phyloP scores from a whole-genome alignment of 2,329 filamentous ascomycete genomes.

The Phialophora verrucosa region DNA sequence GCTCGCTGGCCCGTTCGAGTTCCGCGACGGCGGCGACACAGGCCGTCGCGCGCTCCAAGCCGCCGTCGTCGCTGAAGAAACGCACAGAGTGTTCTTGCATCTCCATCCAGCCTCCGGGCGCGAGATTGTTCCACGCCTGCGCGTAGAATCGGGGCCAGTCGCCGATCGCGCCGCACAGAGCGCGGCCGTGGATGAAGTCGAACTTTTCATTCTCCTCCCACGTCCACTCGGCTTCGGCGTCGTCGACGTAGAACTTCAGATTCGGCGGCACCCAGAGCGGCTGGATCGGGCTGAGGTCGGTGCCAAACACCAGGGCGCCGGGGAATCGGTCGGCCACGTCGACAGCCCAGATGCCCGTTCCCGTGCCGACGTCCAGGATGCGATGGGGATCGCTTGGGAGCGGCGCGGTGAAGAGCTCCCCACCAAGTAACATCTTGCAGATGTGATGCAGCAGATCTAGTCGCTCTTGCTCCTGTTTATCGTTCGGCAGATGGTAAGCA shows the following conservation, averaged over 20 bases:
- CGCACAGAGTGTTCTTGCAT: slow-evolving; percentile 23
- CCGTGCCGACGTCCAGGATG: slow-evolving; percentile 11
- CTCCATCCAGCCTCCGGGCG: slow-evolving; percentile 42
- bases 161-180: slow-evolving; percentile 40
- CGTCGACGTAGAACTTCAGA: slow-evolving; percentile 43
- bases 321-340: slow-evolving; percentile 10
- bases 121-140: slow-evolving; percentile 39
- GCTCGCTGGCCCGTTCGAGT: slow-evolving; percentile 15
- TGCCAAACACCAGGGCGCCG: slow-evolving; percentile 43
- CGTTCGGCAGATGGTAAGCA: slow-evolving; percentile 8
- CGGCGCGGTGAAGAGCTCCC: slow-evolving; percentile 4
- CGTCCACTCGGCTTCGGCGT: slow-evolving; percentile 43
- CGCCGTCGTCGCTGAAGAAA: slow-evolving; percentile 21
- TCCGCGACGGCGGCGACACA: not conserved
- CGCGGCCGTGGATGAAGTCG: slow-evolving; percentile 45
- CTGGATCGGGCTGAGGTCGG: slow-evolving; percentile 49
- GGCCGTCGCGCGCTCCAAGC: slow-evolving; percentile 4
- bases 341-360: slow-evolving; percentile 6
- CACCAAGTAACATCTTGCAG: slow-evolving; percentile 9
- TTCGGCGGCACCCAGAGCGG: slow-evolving; percentile 40
- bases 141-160: slow-evolving; percentile 37
- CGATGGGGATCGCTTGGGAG: slow-evolving; percentile 8
- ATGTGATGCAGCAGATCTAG: slow-evolving; percentile 9
- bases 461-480: slow-evolving; percentile 13
- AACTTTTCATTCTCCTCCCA: slow-evolving; percentile 27